Evolutionary conservation across 306 rosid species (phyloP), one percentile per base, ranked within the genome.

Genomic region (Alnus rubra): DNA sequence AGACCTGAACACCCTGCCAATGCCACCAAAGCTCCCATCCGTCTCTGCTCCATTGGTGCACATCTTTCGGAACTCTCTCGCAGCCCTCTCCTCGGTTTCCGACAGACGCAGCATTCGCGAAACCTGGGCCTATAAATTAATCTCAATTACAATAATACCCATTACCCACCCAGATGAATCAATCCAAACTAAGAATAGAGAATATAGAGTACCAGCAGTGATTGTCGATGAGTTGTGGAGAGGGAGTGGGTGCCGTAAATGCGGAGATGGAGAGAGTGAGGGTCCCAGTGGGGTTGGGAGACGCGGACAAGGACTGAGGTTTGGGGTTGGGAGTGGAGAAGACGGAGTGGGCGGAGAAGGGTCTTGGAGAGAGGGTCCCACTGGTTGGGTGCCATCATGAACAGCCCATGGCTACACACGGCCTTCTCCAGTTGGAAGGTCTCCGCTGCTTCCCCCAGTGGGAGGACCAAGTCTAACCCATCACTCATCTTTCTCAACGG

Each of bases 351-450:
- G 72, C 87, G 88, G 6, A 76, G 72, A 69, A 88, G 83, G 78
- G 89, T 74, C 39, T 83, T 83, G 84, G 89, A 81, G 74, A 81
- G 74, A 2, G 87, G 88, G 71, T 88, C 80, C 88, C 88, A 83
- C 5, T 35, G 64, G 60, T 83, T 88, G 4, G 89, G 89, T n/a
- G 89, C 83, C 91, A 86, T 86, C 89, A 83, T 86, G 86, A 86
- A 83, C 16, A 88, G 62, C 7, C 91, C 91, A 62, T 83, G 86
- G 77, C 89, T 83, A 79, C 91, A 88, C 3, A 86, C 89, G 10
- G 83, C 89, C 71, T 73, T 69, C 65, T 74, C 86, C 76, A 88
- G 69, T 23, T 44, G 68, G 63, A 88, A 88, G 7, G 76, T 56
- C 16, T 74, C 76, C 7, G 49, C 37, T 23, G 76, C 74, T 59